Base-by-base conservation (phyloP, 1,139 yeast species). In the Kodamaea arcana region DNA sequence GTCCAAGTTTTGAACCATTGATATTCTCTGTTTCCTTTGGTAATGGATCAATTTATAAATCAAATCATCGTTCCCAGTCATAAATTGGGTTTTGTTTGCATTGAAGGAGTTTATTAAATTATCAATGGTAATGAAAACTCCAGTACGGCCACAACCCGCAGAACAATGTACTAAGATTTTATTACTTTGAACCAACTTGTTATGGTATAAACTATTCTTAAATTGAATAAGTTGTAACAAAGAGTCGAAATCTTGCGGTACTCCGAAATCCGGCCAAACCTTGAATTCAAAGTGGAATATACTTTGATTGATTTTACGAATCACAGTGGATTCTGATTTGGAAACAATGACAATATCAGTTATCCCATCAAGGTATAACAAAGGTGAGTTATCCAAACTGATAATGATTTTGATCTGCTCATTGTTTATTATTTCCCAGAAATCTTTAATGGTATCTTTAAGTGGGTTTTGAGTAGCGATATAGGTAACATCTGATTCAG, bases 211-310 rank as follows among this genome's bases (percentile, higher is more conserved):
- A 15, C 56, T 41, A 41, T 72, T 65, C 49, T 83, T 83, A 32
- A 72, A 55, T 2, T 63, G 50, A 29, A 79, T 71, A 32, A 84
- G 60, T 3, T 71, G 65, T 12, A 83, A 46, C 15, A 85, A 58
- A 27, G 78, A 78, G 2, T 60, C 56, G 17, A 75, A 69, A 43
- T 71, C 61, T 8, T 69, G 66, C 1, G 90, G 84, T 1, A 79
- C 72, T 7, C 92, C 92, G 39, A 83, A 75, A 58, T 86, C 96
- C 1, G 94, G 84, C 96, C 95, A 87, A 25, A 72, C 69, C 8
- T 73, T 69, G 55, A 76, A 83, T 42, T 85, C 92, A 27, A 87
- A 58, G 47, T 86, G 95, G 37, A 69, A 68, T 3, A 86, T 71
- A 8, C 37, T 37, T 34, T 41, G 27, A 32, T 46, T 46, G 24